Conservation (phyloP, 495 filamentous ascomycete genomes). For the Saxispiralis lemnorum region DNA sequence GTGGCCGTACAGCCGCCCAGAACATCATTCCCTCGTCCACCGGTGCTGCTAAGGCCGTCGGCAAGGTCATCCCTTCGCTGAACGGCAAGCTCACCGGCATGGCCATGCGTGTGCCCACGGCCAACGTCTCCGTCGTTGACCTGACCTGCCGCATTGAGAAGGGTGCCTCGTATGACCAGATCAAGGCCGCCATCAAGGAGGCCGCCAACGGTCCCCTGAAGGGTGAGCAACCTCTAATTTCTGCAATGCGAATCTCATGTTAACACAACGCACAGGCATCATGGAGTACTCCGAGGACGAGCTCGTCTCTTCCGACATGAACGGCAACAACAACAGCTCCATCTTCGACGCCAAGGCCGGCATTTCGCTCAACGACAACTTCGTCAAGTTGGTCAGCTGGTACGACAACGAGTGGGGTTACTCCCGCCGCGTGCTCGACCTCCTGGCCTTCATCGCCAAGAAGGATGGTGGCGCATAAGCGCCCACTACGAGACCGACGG, state of each 20-base stretch:
- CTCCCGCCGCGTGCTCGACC: slow-evolving; percentile 95
- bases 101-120: slow-evolving; percentile 95
- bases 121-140: slow-evolving; percentile 98
- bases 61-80: slow-evolving; percentile 91
- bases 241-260: not conserved
- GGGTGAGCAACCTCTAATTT: slow-evolving; percentile 37
- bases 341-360: slow-evolving; percentile 99
- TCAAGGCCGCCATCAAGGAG: slow-evolving; percentile 83
- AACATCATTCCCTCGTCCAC: slow-evolving; percentile 99
- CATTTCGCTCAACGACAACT: slow-evolving; percentile 94
- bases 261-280: slow-evolving; percentile 42
- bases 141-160: slow-evolving; percentile 89
- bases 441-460: slow-evolving; percentile 82
- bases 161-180: slow-evolving; percentile 71
- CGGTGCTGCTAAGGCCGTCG: slow-evolving; percentile 98
- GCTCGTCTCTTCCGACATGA: slow-evolving; percentile 81
- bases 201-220: slow-evolving; percentile 70
- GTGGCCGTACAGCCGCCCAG: slow-evolving; percentile 92
- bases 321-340: slow-evolving; percentile 78
- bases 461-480: slow-evolving; percentile 37
- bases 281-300: slow-evolving; percentile 95
- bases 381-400: slow-evolving; percentile 96
- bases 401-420: slow-evolving; percentile 98
- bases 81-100: slow-evolving; percentile 99
- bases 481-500: no score